A percentile compares a stretch with the other conserved stretches of the same genome.
phyloP scores from a whole-genome alignment of 768 basidiomycete genomes.

The Tephrocybe sp. region DNA sequence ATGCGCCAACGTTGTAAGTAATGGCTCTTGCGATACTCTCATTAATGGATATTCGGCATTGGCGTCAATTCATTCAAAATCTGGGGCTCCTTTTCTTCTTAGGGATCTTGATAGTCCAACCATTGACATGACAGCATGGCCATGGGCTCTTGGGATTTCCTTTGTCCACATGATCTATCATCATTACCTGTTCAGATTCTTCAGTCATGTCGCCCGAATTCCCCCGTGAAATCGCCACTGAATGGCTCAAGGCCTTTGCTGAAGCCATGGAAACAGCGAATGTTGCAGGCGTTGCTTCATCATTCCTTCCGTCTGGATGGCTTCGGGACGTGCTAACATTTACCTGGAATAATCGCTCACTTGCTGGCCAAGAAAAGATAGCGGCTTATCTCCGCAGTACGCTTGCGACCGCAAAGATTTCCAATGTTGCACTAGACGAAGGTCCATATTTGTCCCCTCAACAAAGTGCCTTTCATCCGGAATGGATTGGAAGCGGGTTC shows the following conservation, averaged over 20 bases:
- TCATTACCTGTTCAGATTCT: no score
- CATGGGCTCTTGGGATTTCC: no score
- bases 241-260: constrained; percentile 28
- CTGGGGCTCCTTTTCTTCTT: no score
- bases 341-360: constrained; percentile 39
- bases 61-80: no score
- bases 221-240: neutral
- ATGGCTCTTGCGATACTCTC: no score
- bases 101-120: no score
- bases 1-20: no score
- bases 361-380: constrained; percentile 32
- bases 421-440: constrained; percentile 24
- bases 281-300: constrained; percentile 17
- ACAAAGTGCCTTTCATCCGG: constrained; percentile 11
- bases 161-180: no score
- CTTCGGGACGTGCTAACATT: constrained; percentile 41
- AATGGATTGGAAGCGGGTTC: constrained; percentile 33
- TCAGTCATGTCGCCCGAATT: constrained; percentile 1
- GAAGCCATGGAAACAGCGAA: constrained; percentile 18
- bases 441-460: constrained; percentile 19
- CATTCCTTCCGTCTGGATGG: constrained; percentile 34
- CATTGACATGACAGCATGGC: no score
- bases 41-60: no score
- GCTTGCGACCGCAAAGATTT: constrained; percentile 20
- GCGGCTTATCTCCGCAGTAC: constrained; percentile 24